Percentiles rank a stretch among this genome's conserved stretches.
Conservation (phyloP, 1,284 basidiomycete species). For the Tilletia horrida region DNA sequence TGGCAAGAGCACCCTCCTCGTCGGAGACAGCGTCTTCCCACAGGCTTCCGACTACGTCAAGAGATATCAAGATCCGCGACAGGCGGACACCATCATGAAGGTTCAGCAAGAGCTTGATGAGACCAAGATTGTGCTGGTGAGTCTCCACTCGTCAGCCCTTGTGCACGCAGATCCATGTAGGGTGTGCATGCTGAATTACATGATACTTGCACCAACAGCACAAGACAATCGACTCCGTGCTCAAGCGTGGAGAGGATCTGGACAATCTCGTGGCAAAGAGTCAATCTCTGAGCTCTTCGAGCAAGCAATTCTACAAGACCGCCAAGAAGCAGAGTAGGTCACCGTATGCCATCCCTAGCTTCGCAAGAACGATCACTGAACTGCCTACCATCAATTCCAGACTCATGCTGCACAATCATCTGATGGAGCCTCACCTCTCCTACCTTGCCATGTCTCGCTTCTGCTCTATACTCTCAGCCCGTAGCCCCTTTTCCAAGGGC, state of each 20-base stretch:
- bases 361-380: too few relatives aligned
- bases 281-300: slow-evolving; percentile 81
- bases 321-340: slow-evolving; percentile 21
- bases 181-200: too few relatives aligned
- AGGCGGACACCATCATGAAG: slow-evolving; percentile 97
- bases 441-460: too few relatives aligned
- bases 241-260: slow-evolving; percentile 93
- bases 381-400: slow-evolving; percentile 18
- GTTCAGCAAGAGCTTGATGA: slow-evolving; percentile 98
- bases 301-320: slow-evolving; percentile 69
- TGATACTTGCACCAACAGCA: slow-evolving; percentile 58
- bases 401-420: slow-evolving; percentile 43
- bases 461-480: too few relatives aligned
- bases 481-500: too few relatives aligned
- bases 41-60: slow-evolving; percentile 74
- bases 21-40: slow-evolving; percentile 49
- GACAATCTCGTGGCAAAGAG: slow-evolving; percentile 95
- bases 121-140: slow-evolving; percentile 80
- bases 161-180: too few relatives aligned
- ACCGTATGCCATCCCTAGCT: too few relatives aligned
- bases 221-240: slow-evolving; percentile 97
- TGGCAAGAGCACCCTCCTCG: slow-evolving; percentile 48
- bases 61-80: slow-evolving; percentile 96
- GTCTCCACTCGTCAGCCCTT: neutral
- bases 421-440: slow-evolving; percentile 11